Evolutionary conservation across 805 yeast genomes (phyloP).

Genomic region (Ogataea parapolymorpha): DNA sequence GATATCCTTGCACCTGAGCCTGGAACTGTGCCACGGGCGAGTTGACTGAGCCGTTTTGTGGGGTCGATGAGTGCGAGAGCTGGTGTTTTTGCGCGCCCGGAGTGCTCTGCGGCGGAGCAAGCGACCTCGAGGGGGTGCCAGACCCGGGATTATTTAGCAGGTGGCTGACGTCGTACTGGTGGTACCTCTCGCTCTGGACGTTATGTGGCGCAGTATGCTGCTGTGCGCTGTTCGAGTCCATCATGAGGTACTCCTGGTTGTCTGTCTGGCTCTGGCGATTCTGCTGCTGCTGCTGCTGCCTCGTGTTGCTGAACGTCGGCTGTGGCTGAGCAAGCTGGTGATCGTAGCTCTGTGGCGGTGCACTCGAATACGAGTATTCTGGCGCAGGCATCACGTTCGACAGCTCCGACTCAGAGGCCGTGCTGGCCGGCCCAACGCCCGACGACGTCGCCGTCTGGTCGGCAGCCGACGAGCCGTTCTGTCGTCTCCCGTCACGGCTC

Average conservation of each 20-base stretch:
- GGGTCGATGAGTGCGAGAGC: constrained; percentile 5
- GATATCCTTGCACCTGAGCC: constrained; percentile 12
- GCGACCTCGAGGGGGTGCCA: constrained; percentile 8
- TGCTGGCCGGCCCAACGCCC: background rate
- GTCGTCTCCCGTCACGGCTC: constrained; percentile 1
- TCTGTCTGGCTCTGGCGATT: constrained; percentile 9
- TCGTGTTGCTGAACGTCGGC: constrained; percentile 10
- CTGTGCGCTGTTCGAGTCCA: constrained; percentile 11
- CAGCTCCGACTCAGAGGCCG: constrained; percentile 7
- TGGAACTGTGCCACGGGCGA: constrained; percentile 10
- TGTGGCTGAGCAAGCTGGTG: constrained; percentile 16
- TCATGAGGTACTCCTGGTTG: constrained; percentile 17
- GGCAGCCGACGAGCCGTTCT: background rate
- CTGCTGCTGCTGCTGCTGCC: constrained; percentile 11
- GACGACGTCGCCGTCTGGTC: background rate
- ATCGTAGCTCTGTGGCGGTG: constrained; percentile 7
- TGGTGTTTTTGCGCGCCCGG: constrained; percentile 10
- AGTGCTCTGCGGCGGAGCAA: constrained; percentile 3
- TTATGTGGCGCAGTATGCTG: constrained; percentile 1
- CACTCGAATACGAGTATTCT: constrained; percentile 12
- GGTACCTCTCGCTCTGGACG: constrained; percentile 15
- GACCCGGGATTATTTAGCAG: constrained; percentile 11
- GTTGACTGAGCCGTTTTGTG: constrained; percentile 1
- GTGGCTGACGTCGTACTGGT: constrained; percentile 16
- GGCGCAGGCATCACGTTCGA: constrained; percentile 15